Conservation (phyloP, 257 asterid genomes). For the Rubia yunnanensis region DNA sequence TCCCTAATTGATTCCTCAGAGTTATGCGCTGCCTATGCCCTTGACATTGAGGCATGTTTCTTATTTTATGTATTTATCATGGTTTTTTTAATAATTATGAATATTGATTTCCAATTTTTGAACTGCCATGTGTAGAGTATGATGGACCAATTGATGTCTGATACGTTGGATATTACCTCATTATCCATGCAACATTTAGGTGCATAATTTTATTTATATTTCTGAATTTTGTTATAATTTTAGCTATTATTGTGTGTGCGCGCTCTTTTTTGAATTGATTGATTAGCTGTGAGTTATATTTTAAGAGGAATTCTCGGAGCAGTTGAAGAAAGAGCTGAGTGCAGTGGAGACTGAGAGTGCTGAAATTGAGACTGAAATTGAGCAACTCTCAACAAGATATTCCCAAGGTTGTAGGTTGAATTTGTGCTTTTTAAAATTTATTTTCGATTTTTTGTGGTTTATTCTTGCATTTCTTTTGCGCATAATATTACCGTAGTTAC, state of each 20-base stretch:
- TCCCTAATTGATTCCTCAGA: slow-evolving; percentile 21
- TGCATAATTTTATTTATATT: slow-evolving; percentile 7
- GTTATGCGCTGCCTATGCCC: slow-evolving; percentile 24
- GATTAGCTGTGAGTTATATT: background rate
- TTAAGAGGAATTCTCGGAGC: slow-evolving; percentile 46
- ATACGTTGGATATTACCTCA: slow-evolving; percentile 29
- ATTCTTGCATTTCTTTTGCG: background rate
- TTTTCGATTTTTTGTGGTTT: background rate
- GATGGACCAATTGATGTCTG: slow-evolving; percentile 29
- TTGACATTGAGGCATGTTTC: slow-evolving; percentile 44
- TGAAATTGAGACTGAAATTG: slow-evolving; percentile 36
- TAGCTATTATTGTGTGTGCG: background rate
- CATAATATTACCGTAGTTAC: background rate
- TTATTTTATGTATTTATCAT: background rate
- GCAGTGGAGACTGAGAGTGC: slow-evolving; percentile 49
- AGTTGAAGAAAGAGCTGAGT: slow-evolving; percentile 43
- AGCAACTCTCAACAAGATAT: slow-evolving; percentile 39
- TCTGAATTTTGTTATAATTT: background rate
- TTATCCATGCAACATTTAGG: slow-evolving; percentile 45
- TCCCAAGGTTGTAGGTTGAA: slow-evolving; percentile 38
- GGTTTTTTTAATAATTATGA: background rate
- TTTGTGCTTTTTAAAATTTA: background rate
- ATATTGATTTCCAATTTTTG: background rate
- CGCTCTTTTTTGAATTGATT: background rate
- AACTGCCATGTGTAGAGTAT: slow-evolving; percentile 30